Percentiles rank a stretch among this genome's conserved stretches.
Evolutionary conservation across 2,329 filamentous ascomycete species (phyloP).

Genomic region (Aspergillus piperis): DNA sequence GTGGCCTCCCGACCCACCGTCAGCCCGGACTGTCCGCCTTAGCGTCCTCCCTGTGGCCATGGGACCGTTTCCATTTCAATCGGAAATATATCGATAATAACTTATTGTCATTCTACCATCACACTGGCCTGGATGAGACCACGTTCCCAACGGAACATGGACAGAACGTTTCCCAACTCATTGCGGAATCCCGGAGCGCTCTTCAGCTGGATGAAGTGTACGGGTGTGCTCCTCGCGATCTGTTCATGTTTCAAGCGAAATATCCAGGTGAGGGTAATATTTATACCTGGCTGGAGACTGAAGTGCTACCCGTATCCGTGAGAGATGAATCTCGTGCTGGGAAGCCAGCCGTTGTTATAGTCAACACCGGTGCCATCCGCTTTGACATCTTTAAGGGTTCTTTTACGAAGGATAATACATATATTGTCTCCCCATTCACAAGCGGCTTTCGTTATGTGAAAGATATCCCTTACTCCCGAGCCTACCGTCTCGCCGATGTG

Average conservation of each 20-base stretch:
- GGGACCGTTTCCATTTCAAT: conserved; percentile 56
- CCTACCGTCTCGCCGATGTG: conserved; percentile 65
- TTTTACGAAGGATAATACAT: conserved; percentile 86
- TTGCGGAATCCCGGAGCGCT: conserved; percentile 67
- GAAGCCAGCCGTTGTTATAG: conserved; percentile 66
- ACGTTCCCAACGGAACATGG: conserved; percentile 78
- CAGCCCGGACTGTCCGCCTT: conserved; percentile 30
- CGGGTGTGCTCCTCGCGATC: conserved; percentile 78
- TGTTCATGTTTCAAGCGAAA: conserved; percentile 78
- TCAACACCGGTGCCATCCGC: conserved; percentile 88
- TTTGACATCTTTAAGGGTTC: conserved; percentile 94
- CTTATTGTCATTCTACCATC: conserved; percentile 77
- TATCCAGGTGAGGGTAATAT: conserved; percentile 76
- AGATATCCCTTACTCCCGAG: conserved; percentile 76
- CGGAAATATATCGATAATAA: conserved; percentile 95
- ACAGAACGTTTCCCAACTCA: conserved; percentile 68
- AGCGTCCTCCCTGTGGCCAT: conserved; percentile 34
- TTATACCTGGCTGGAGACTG: conserved; percentile 74
- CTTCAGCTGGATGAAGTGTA: conserved; percentile 72
- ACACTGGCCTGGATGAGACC: conserved; percentile 69
- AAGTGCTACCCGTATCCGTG: conserved; percentile 71
- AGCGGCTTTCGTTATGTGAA: conserved; percentile 75
- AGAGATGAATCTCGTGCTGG: conserved; percentile 59
- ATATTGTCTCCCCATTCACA: conserved; percentile 82
- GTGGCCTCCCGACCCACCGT: conserved; percentile 57